Conservation (phyloP, 1,284 basidiomycete genomes). For the Rhodofomes roseus region DNA sequence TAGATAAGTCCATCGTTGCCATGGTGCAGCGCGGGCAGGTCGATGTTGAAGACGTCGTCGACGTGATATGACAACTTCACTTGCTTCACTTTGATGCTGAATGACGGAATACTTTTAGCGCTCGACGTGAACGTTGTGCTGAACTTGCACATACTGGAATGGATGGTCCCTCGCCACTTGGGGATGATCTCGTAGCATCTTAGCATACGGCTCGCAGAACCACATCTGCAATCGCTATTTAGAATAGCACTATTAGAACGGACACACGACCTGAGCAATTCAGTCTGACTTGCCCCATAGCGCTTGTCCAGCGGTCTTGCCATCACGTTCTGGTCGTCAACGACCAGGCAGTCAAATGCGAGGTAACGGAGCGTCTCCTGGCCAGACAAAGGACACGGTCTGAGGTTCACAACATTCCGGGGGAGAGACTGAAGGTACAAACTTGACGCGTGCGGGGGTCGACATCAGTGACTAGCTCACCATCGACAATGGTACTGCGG, state of each 20-base stretch:
- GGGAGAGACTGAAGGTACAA: constrained; percentile 13
- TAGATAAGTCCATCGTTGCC: constrained; percentile 97
- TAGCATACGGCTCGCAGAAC: constrained; percentile 80
- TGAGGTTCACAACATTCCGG: constrained; percentile 8
- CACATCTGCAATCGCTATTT: constrained; percentile 75
- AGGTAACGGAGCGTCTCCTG: constrained; percentile 82
- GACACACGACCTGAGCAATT: constrained; percentile 9
- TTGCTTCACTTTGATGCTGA: constrained; percentile 82
- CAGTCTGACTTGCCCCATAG: constrained; percentile 70
- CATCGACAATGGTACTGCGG: constrained; percentile 85
- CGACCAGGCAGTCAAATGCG: constrained; percentile 91
- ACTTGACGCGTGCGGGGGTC: constrained; percentile 74
- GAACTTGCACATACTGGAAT: constrained; percentile 68
- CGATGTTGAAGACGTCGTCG: constrained; percentile 79
- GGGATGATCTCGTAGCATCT: constrained; percentile 68
- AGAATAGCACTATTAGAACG: constrained; percentile 7
- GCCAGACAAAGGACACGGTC: constrained; percentile 1
- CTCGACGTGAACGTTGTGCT: neutral
- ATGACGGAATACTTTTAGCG: neutral
- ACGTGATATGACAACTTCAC: constrained; percentile 90
- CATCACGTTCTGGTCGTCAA: constrained; percentile 88
- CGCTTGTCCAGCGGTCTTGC: constrained; percentile 77
- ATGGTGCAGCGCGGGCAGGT: constrained; percentile 88
- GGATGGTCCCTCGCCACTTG: constrained; percentile 64
- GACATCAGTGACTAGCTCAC: constrained; percentile 91